Evolutionary conservation across 257 asterid species (phyloP), one percentile per base, ranked within the genome.

Genomic region (Craterostigma plantagineum): DNA sequence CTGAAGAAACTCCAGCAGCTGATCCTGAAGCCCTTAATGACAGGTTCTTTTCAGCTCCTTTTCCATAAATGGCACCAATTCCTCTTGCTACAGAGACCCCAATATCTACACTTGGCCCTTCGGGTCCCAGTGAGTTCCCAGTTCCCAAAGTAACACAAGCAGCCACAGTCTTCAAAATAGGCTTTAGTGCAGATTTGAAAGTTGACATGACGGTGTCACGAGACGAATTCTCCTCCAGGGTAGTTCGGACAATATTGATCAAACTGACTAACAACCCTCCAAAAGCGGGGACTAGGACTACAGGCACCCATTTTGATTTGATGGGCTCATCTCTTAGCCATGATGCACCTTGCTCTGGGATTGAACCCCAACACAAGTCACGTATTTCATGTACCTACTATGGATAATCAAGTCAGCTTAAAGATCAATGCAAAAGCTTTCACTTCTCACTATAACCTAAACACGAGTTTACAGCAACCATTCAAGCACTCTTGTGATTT

Each of bases 41-140:
- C 13, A 81, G 66, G 67, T 74, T 79, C 44, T 67, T 68, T 45
- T 55, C 69, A 47, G 71, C 64, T 47, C 75, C 58, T 44, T 54
- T 76, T 48, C 76, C 82, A 12, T 73, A 50, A 52, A 76, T 49
- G 16, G 60, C 9, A 23, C 90, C 90, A 4, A 82, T 66, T 57
- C 82, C 95, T 61, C 76, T 83, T 51, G 95, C 92, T 54, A 79
- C 50, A 10, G 93, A 76, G 18, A 70, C 76, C 37, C 95, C 93
- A 48, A 87, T 82, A 62, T 87, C 97, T 23, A 87, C 95, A 53
- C 95, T 87, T 8, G 97, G 97, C 49, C 97, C 98, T 77, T 87
- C 98, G 15, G 98, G 98, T 59, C 98, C 98, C 61, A 87, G 63
- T 1, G 98, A 79, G 59, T 82, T 87, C 41, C 98, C 98, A 8